Percentiles rank a stretch among this genome's conserved stretches.
These are phyloP conservation scores for Cryptococcus sp. DNA, from an alignment of 1,284 basidiomycete species.

Conservation along the genomic window DNA sequence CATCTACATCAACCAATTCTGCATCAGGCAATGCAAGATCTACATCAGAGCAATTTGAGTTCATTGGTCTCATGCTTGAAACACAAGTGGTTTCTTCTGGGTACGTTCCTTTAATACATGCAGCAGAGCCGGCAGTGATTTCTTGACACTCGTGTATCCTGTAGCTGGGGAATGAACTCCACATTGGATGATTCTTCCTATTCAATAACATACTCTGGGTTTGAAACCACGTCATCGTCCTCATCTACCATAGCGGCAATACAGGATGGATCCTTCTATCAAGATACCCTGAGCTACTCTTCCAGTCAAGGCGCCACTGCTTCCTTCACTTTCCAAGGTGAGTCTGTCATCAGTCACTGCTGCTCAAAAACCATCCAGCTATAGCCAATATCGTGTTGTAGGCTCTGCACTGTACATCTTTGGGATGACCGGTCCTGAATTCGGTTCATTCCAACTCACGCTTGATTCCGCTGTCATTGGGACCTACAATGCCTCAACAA, in stretches of 20 bases:
- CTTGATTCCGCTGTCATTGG: constrained; percentile 20
- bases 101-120: constrained; percentile 15
- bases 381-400: background rate
- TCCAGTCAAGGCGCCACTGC: constrained; percentile 24
- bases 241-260: constrained; percentile 22
- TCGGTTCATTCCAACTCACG: constrained; percentile 26
- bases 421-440: constrained; percentile 36
- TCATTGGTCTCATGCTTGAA: constrained; percentile 19
- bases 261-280: constrained; percentile 25
- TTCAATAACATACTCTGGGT: constrained; percentile 31
- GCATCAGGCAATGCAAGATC: background rate
- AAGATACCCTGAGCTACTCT: constrained; percentile 37
- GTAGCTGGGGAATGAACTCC: constrained; percentile 21
- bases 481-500: constrained; percentile 30
- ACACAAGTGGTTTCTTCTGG: constrained; percentile 21
- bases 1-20: no score
- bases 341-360: constrained; percentile 1
- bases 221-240: constrained; percentile 21
- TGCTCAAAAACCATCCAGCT: no score
- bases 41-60: constrained; percentile 12
- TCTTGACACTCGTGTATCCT: background rate
- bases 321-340: constrained; percentile 27
- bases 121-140: background rate
- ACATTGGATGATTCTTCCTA: constrained; percentile 36
- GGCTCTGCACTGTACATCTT: constrained; percentile 37